Evolutionary conservation across 2,329 filamentous ascomycete genomes (phyloP), one percentile per base, ranked within the genome.

Genomic region (Cryphonectria carpinicola): DNA sequence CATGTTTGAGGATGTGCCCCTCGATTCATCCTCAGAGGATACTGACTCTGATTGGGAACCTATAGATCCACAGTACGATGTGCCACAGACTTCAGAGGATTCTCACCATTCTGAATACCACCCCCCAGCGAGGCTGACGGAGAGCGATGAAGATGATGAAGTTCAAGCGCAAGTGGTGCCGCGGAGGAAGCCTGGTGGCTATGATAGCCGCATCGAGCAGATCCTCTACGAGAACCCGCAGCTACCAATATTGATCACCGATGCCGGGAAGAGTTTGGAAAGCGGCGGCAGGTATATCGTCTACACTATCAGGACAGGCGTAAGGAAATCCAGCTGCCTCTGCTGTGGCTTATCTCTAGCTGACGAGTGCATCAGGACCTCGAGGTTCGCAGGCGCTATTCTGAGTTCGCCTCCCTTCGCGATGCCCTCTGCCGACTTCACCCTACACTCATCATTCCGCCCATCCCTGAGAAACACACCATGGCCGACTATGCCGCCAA

Each of bases 401-500:
- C 96, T 0, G 96, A 99, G 81, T 99, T 99, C 78, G 92, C 93
- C 49, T 97, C 95, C 22, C 84, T 99, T 70, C 89, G 96, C 77
- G 91, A 94, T 76, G 95, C 95, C 3, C 87, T 99, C 39, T 94
- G 95, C 63, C 92, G 93, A 76, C 87, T 99, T 73, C 97, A 99
- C 79, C 96, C 97, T 10, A 99, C 96, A 0, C 87, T 99, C 58
- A 93, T 99, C 76, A 93, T 99, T 67, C 97, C 96, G 10, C 96
- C 96, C 3, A 99, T 99, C 77, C 96, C 96, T 32, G 97, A 99
- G 83, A 99, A 99, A 82, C 96, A 99, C 81, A 96, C 94, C 62
- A 97, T 99, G 92, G 95, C 95, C 72, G 96, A 99, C 80, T 99
- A 99, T 79, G 96, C 96, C 22, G 95, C 97, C 39, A 98, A 97